Evolutionary conservation across 768 basidiomycete genomes (phyloP).

Genomic region (Pleurotus ostreatus): DNA sequence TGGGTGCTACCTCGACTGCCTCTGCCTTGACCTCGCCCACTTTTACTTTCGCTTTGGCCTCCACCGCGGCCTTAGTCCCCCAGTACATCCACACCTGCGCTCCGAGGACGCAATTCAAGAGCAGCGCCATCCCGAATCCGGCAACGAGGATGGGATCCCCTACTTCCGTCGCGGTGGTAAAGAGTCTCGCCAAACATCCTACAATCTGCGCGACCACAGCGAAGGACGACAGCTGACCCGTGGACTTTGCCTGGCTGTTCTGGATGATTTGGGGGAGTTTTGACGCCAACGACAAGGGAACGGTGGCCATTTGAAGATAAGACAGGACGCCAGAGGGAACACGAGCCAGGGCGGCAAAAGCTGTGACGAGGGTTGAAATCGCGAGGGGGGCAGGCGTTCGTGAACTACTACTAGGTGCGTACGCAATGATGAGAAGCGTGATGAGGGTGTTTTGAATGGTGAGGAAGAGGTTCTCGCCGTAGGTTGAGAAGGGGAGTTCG

Average conservation of each 20-base stretch:
- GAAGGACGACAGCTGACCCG: constrained; percentile 92
- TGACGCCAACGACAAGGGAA: constrained; percentile 88
- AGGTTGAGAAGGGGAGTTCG: constrained; percentile 92
- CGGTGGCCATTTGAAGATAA: constrained; percentile 76
- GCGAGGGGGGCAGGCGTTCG: constrained; percentile 27
- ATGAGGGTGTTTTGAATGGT: constrained; percentile 86
- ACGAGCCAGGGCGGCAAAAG: constrained; percentile 35
- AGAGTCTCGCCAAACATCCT: constrained; percentile 88
- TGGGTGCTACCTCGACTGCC: constrained; percentile 11
- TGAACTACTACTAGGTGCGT: constrained; percentile 31
- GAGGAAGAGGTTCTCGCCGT: constrained; percentile 96
- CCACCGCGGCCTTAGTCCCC: constrained; percentile 40
- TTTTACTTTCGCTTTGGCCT: constrained; percentile 14
- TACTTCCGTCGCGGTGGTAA: constrained; percentile 90
- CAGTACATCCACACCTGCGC: constrained; percentile 83
- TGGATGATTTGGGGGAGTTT: constrained; percentile 92
- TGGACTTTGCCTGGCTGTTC: constrained; percentile 71
- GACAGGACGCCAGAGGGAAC: constrained; percentile 52
- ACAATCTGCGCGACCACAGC: constrained; percentile 84
- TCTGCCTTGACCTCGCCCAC: constrained; percentile 10
- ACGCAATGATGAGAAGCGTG: constrained; percentile 80
- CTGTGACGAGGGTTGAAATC: constrained; percentile 21
- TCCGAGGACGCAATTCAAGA: constrained; percentile 82
- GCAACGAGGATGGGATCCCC: constrained; percentile 76
- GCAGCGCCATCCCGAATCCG: constrained; percentile 79